These are phyloP conservation scores for Boletus pseudo-olivaceus DNA, from an alignment of 768 basidiomycete species.

Conservation along the genomic window DNA sequence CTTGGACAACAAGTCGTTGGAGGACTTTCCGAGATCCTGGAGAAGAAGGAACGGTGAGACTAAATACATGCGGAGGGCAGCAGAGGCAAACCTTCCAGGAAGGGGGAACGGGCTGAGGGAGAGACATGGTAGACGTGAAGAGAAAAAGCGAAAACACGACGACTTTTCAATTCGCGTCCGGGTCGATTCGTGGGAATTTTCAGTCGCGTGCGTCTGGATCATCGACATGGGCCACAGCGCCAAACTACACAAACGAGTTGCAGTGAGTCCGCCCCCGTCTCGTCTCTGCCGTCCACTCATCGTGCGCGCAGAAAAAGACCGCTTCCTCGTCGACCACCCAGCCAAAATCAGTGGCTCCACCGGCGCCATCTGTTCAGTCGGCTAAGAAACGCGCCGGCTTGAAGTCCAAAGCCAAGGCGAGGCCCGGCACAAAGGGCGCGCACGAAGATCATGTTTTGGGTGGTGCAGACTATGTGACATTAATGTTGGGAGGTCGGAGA, in stretches of 20 bases:
- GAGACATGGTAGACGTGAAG: constrained; percentile 56
- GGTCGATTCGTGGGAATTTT: constrained; percentile 32
- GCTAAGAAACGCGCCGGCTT: constrained; percentile 29
- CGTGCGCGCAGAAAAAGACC: constrained; percentile 25
- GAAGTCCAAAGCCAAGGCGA: constrained; percentile 24
- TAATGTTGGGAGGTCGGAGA: constrained; percentile 68
- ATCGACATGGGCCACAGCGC: constrained; percentile 35
- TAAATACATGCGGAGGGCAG: background rate
- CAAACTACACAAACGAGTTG: constrained; percentile 32
- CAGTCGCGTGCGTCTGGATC: background rate
- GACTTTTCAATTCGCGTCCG: constrained; percentile 14
- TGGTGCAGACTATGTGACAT: constrained; percentile 71
- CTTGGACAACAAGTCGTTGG: constrained; percentile 88
- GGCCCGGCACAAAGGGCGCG: background rate
- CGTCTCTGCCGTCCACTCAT: background rate
- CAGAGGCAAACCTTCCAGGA: constrained; percentile 77
- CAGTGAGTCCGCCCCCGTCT: constrained; percentile 18
- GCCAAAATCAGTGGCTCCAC: constrained; percentile 1
- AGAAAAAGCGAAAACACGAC: background rate
- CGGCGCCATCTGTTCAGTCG: constrained; percentile 11
- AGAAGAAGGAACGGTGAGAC: constrained; percentile 2
- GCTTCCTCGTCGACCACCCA: constrained; percentile 2
- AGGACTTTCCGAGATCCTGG: constrained; percentile 95
- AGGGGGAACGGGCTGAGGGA: constrained; percentile 94
- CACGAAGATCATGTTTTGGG: constrained; percentile 51